Conservation (phyloP, 768 basidiomycete genomes). For the Trametes gibbosa region DNA sequence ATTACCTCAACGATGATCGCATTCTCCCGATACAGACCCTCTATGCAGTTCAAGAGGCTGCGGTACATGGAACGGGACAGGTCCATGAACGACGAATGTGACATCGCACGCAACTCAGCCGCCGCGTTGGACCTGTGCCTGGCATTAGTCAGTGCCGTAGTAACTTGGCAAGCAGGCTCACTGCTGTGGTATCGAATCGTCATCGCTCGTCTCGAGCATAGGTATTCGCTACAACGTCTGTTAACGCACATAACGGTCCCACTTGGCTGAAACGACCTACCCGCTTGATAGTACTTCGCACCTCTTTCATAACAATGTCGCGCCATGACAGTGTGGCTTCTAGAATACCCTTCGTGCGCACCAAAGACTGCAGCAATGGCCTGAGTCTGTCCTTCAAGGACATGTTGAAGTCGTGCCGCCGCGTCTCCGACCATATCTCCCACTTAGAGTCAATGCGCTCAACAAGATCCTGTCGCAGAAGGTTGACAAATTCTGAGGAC, state of each 20-base stretch:
- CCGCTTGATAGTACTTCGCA: slow-evolving; percentile 54
- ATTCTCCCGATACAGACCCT: slow-evolving; percentile 65
- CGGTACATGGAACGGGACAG: slow-evolving; percentile 61
- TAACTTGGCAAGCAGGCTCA: slow-evolving; percentile 1
- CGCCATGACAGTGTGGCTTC: slow-evolving; percentile 70
- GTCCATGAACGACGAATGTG: slow-evolving; percentile 63
- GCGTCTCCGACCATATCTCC: slow-evolving; percentile 9
- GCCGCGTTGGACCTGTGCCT: slow-evolving; percentile 43
- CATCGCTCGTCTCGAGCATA: slow-evolving; percentile 54
- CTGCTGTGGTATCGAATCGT: slow-evolving; percentile 34
- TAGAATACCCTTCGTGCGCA: slow-evolving; percentile 67
- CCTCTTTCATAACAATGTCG: slow-evolving; percentile 60
- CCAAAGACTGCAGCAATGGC: slow-evolving; percentile 75
- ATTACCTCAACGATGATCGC: slow-evolving; percentile 56
- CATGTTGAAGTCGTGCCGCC: slow-evolving; percentile 34
- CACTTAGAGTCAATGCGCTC: slow-evolving; percentile 42
- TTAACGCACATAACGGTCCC: neutral
- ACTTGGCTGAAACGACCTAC: slow-evolving; percentile 39
- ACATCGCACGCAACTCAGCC: slow-evolving; percentile 60
- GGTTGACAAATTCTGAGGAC: slow-evolving; percentile 72
- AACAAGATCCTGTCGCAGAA: slow-evolving; percentile 64
- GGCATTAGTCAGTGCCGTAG: neutral
- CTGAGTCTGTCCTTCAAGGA: slow-evolving; percentile 60
- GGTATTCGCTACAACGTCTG: slow-evolving; percentile 50
- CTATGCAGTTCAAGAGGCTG: slow-evolving; percentile 60